These are phyloP conservation scores for Aspergillus versicolor DNA, from an alignment of 2,329 filamentous ascomycete genomes.

Conservation along the genomic window DNA sequence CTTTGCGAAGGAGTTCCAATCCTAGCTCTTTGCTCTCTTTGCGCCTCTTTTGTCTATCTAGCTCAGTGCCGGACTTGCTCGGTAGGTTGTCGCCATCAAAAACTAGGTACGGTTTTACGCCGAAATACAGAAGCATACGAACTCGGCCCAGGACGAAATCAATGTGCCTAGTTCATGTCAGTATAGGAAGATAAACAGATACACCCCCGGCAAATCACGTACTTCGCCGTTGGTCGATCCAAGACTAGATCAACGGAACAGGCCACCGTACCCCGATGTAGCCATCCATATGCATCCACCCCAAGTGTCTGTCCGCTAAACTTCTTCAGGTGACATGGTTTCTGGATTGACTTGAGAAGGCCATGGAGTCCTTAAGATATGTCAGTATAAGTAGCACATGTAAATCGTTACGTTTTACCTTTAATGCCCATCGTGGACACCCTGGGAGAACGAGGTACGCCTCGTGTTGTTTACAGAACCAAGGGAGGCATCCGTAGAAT, in stretches of 20 bases:
- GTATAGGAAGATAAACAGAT: constrained; percentile 54
- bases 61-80: constrained; percentile 87
- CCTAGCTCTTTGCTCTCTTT: constrained; percentile 75
- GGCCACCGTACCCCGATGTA: constrained; percentile 86
- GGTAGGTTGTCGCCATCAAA: constrained; percentile 96
- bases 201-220: constrained; percentile 19
- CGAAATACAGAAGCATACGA: constrained; percentile 90
- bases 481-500: constrained; percentile 19
- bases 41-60: constrained; percentile 70
- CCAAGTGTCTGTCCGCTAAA: constrained; percentile 84
- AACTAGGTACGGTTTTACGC: constrained; percentile 88
- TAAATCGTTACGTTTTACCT: constrained; percentile 29
- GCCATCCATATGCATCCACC: constrained; percentile 98
- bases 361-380: constrained; percentile 70
- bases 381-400: constrained; percentile 6
- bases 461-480: constrained; percentile 28
- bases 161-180: constrained; percentile 61
- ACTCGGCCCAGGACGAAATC: constrained; percentile 88
- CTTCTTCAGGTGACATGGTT: constrained; percentile 80
- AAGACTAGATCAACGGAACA: constrained; percentile 90
- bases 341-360: constrained; percentile 94
- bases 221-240: constrained; percentile 85
- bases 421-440: constrained; percentile 46
- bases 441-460: constrained; percentile 27
- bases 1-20: constrained; percentile 75